These are phyloP conservation scores for Pseudogymnoascus sp. DNA, from an alignment of 2,329 filamentous ascomycete species.

Conservation along the genomic window DNA sequence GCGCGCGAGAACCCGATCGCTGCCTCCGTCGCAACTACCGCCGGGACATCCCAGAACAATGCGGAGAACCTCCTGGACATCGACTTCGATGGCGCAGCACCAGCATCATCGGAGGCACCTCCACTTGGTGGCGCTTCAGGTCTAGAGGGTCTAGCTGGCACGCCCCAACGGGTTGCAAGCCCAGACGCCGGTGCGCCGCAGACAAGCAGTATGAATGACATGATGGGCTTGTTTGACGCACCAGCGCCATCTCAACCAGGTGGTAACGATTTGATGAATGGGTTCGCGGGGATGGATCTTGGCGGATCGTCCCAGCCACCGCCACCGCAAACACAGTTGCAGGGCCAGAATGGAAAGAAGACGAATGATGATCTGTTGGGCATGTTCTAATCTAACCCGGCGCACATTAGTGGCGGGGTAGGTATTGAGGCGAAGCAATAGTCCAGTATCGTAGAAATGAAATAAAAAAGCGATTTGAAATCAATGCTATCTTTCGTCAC, in stretches of 20 bases:
- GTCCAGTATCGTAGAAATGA: constrained; percentile 3
- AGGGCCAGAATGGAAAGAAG: constrained; percentile 41
- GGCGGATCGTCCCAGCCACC: constrained; percentile 57
- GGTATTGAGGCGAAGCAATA: background rate
- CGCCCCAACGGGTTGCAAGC: constrained; percentile 62
- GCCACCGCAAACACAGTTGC: constrained; percentile 53
- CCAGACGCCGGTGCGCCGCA: constrained; percentile 39
- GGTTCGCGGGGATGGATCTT: constrained; percentile 76
- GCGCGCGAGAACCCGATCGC: constrained; percentile 91
- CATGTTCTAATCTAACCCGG: constrained; percentile 39
- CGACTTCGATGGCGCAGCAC: constrained; percentile 87
- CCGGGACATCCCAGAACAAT: constrained; percentile 60
- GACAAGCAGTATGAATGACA: constrained; percentile 66
- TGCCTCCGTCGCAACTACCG: constrained; percentile 66
- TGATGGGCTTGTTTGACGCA: constrained; percentile 63
- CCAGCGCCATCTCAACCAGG: constrained; percentile 27
- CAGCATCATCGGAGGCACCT: constrained; percentile 71
- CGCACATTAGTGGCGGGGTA: background rate
- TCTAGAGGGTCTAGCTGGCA: constrained; percentile 50
- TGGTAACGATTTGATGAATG: constrained; percentile 53
- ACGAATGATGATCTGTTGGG: constrained; percentile 53
- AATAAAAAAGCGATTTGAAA: constrained; percentile 8
- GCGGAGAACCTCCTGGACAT: constrained; percentile 94
- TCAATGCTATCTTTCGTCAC: background rate
- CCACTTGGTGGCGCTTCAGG: constrained; percentile 42